A percentile compares a stretch with the other conserved stretches of the same genome.
Evolutionary conservation across 768 basidiomycete genomes (phyloP).

Genomic region (Pleurotus citrinopileatus): DNA sequence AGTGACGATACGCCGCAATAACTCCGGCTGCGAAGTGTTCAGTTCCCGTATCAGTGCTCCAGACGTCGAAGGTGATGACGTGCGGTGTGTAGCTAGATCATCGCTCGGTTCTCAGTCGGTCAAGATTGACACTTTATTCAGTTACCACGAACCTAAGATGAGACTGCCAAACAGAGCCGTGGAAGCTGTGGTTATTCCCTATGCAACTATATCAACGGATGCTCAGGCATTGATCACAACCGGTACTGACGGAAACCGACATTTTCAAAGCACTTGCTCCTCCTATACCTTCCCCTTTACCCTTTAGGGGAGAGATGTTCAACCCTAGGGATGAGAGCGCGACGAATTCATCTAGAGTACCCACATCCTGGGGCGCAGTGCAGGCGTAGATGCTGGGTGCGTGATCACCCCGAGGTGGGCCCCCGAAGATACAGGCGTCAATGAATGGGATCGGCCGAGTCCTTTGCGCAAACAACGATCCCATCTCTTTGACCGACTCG

Average conservation of each 20-base stretch:
- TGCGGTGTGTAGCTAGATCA: slow-evolving; percentile 49
- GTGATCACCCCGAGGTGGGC: slow-evolving; percentile 44
- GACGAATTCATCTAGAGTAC: slow-evolving; percentile 33
- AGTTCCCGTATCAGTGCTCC: slow-evolving; percentile 51
- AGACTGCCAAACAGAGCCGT: slow-evolving; percentile 50
- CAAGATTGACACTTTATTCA: too few species aligned
- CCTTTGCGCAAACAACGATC: slow-evolving; percentile 34
- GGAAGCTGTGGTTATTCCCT: slow-evolving; percentile 57
- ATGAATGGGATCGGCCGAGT: slow-evolving; percentile 39
- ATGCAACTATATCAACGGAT: too few species aligned
- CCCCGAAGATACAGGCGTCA: slow-evolving; percentile 61
- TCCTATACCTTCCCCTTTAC: slow-evolving; percentile 46
- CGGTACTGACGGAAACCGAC: slow-evolving; percentile 55
- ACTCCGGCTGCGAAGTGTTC: slow-evolving; percentile 38
- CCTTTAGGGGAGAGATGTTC: slow-evolving; percentile 40
- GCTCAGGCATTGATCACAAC: too few species aligned
- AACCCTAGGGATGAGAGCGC: slow-evolving; percentile 39
- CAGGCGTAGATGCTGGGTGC: slow-evolving; percentile 57
- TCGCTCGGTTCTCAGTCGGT: too few species aligned
- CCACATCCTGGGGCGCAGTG: slow-evolving; percentile 32
- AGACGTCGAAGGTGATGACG: slow-evolving; percentile 58
- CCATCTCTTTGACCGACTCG: slow-evolving; percentile 44
- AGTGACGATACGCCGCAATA: slow-evolving; percentile 36
- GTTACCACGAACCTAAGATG: slow-evolving; percentile 50
- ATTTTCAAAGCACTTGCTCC: slow-evolving; percentile 63